Conservation (phyloP, 1,139 yeast species). For the Zygosaccharomyces pseudobailii region DNA sequence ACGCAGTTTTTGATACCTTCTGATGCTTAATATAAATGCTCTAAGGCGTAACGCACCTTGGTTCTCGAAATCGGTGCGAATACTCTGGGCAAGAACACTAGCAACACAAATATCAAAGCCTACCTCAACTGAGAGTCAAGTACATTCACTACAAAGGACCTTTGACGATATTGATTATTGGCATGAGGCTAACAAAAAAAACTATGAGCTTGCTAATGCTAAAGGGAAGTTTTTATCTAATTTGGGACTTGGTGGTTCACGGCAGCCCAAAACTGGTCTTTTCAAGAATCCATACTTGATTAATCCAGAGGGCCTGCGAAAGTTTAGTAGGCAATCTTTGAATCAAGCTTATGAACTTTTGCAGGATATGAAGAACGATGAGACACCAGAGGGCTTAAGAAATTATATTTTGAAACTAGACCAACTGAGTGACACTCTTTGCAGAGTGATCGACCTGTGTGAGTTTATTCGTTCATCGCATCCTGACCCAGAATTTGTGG, state of each 20-base stretch:
- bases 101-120: conserved; percentile 1
- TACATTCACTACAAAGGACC: conserved; percentile 5
- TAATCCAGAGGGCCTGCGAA: conserved; percentile 63
- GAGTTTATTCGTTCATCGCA: conserved; percentile 89
- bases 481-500: conserved; percentile 65
- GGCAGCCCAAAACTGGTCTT: conserved; percentile 48
- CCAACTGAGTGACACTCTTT: conserved; percentile 77
- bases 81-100: background rate
- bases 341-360: conserved; percentile 60
- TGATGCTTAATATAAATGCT: background rate
- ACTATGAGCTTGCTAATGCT: conserved; percentile 1
- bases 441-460: conserved; percentile 91
- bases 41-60: background rate
- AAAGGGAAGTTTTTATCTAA: conserved; percentile 9
- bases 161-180: conserved; percentile 25
- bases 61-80: background rate
- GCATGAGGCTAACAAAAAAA: conserved; percentile 15
- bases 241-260: conserved; percentile 3
- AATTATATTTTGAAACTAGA: conserved; percentile 67
- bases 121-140: background rate
- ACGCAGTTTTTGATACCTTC: background rate
- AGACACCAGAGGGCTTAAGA: conserved; percentile 43
- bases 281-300: conserved; percentile 67
- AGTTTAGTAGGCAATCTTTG: conserved; percentile 63
- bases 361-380: conserved; percentile 47